These are phyloP conservation scores for Lachnellula occidentalis DNA, from an alignment of 2,329 filamentous ascomycete species.

Conservation along the genomic window DNA sequence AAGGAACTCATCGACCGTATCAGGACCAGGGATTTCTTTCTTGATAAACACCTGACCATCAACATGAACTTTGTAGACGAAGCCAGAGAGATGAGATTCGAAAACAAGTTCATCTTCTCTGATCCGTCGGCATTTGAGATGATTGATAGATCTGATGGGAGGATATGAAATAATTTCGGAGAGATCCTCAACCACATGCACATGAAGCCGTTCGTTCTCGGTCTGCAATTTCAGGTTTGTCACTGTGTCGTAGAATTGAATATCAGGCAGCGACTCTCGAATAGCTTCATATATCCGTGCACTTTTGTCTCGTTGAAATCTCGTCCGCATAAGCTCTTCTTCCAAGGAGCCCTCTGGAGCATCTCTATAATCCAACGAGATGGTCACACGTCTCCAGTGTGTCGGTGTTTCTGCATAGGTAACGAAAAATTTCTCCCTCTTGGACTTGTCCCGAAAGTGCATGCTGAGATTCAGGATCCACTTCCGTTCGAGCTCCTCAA, in stretches of 20 bases:
- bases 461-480: slow-evolving; percentile 99
- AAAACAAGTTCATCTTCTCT: slow-evolving; percentile 74
- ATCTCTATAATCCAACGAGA: slow-evolving; percentile 87
- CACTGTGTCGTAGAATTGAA: slow-evolving; percentile 93
- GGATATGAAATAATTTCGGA: slow-evolving; percentile 86
- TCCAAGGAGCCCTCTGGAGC: slow-evolving; percentile 79
- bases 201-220: slow-evolving; percentile 78
- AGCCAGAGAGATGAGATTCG: slow-evolving; percentile 90
- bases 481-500: slow-evolving; percentile 74
- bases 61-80: slow-evolving; percentile 87
- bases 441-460: slow-evolving; percentile 92
- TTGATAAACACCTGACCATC: slow-evolving; percentile 73
- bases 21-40: slow-evolving; percentile 94
- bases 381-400: slow-evolving; percentile 80
- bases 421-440: slow-evolving; percentile 95
- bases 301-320: slow-evolving; percentile 87
- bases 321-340: slow-evolving; percentile 68
- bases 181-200: slow-evolving; percentile 95
- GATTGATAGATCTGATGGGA: slow-evolving; percentile 63
- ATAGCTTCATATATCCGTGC: slow-evolving; percentile 92
- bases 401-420: slow-evolving; percentile 80
- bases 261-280: slow-evolving; percentile 83
- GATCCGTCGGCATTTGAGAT: slow-evolving; percentile 61
- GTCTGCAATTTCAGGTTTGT: slow-evolving; percentile 95
- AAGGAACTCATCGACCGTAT: slow-evolving; percentile 91